Percentiles rank a stretch among this genome's conserved stretches.
phyloP scores from a whole-genome alignment of 2,329 filamentous ascomycete genomes.

The Drechslera avenae region DNA sequence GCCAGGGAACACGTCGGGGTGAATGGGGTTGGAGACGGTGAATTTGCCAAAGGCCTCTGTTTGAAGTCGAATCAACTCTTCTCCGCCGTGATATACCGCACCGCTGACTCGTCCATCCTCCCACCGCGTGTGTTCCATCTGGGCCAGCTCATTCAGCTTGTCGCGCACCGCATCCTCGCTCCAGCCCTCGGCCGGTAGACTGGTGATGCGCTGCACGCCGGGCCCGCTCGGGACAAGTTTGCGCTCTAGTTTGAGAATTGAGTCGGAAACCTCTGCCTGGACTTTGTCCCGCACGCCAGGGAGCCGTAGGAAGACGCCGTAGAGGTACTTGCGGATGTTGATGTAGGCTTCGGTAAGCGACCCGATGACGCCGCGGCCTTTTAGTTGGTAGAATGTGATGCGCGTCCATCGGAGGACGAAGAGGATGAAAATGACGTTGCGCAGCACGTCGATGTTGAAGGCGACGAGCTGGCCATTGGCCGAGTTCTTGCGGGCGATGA shows the following conservation, averaged over 20 bases:
- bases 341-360: slow-evolving; percentile 76
- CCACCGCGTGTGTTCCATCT: slow-evolving; percentile 94
- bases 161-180: slow-evolving; percentile 75
- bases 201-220: slow-evolving; percentile 72
- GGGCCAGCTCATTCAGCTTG: slow-evolving; percentile 78
- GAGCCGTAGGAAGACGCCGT: slow-evolving; percentile 82
- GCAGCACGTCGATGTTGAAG: slow-evolving; percentile 73
- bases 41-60: slow-evolving; percentile 93
- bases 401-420: slow-evolving; percentile 85
- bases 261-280: slow-evolving; percentile 79
- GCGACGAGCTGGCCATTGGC: slow-evolving; percentile 61
- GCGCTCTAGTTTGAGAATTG: slow-evolving; percentile 77
- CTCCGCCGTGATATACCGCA: slow-evolving; percentile 93
- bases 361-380: slow-evolving; percentile 85
- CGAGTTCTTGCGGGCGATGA: slow-evolving; percentile 64
- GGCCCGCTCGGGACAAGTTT: slow-evolving; percentile 80
- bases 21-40: slow-evolving; percentile 93
- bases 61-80: slow-evolving; percentile 80
- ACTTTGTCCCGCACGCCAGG: slow-evolving; percentile 88
- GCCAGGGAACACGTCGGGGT: slow-evolving; percentile 96
- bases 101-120: slow-evolving; percentile 94
- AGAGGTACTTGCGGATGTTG: slow-evolving; percentile 72
- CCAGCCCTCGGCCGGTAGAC: slow-evolving; percentile 84
- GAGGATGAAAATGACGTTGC: slow-evolving; percentile 86
- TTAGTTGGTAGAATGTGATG: slow-evolving; percentile 80